Percentiles rank a stretch among this genome's conserved stretches.
phyloP scores from a whole-genome alignment of 805 yeast species.

The Wickerhamiella lipophila region DNA sequence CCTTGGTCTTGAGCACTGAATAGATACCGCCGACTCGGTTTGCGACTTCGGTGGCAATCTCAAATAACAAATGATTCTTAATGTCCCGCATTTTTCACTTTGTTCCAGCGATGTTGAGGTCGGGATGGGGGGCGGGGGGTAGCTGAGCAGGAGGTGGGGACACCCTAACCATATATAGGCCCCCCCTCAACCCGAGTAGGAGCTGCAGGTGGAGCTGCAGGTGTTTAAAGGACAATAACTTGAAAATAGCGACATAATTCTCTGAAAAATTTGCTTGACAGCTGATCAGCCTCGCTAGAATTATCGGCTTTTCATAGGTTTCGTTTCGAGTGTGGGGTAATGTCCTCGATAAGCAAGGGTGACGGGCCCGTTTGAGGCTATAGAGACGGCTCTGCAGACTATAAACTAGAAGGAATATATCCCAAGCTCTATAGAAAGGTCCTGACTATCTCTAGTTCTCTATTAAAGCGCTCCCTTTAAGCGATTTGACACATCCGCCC shows the following conservation, averaged over 20 bases:
- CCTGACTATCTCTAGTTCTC: too few relatives aligned
- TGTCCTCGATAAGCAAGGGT: background rate
- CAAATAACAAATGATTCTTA: conserved; percentile 75
- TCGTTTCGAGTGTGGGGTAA: background rate
- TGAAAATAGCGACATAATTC: background rate
- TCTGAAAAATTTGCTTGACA: background rate
- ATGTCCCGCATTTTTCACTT: conserved; percentile 49
- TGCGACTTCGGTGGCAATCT: conserved; percentile 95
- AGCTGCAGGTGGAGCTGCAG: conserved; percentile 3
- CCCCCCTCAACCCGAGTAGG: background rate
- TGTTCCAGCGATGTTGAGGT: background rate
- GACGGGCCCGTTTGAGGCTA: background rate
- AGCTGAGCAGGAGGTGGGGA: background rate
- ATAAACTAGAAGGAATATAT: too few relatives aligned
- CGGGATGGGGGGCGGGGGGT: conserved; percentile 2
- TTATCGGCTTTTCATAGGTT: background rate
- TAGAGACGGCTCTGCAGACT: background rate
- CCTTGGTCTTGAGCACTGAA: conserved; percentile 90
- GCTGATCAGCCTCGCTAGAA: background rate
- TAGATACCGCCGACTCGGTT: conserved; percentile 96
- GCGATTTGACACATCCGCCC: background rate
- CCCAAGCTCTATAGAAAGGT: too few relatives aligned
- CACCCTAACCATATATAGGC: background rate
- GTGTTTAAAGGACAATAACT: background rate
- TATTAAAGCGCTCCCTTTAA: too few relatives aligned